Evolutionary conservation across 176 grass and related monocot species (phyloP).

Genomic region (Stipa capillata): DNA sequence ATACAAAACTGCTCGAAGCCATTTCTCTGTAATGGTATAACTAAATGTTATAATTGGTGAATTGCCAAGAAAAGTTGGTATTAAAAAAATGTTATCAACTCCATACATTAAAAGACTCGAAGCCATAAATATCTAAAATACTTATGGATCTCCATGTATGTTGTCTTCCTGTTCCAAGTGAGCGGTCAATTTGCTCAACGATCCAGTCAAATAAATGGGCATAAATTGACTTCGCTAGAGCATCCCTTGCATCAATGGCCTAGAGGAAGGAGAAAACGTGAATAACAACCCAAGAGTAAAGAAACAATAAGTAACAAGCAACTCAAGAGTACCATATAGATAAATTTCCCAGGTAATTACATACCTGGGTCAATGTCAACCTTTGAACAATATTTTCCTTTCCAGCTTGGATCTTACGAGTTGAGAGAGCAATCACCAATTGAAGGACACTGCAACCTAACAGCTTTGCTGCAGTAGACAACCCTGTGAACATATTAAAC

Average conservation of each 20-base stretch:
- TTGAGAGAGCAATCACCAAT: conserved; percentile 65
- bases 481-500: conserved; percentile 39
- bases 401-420: conserved; percentile 82
- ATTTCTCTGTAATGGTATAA: conserved; percentile 67
- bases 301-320: background rate
- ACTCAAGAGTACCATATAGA: background rate
- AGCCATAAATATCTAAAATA: conserved; percentile 99
- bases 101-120: conserved; percentile 89
- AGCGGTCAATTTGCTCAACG: conserved; percentile 75
- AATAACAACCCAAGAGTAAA: background rate
- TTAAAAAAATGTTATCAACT: conserved; percentile 20
- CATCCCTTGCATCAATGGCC: conserved; percentile 87
- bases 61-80: conserved; percentile 1
- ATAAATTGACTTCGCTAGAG: conserved; percentile 92
- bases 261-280: conserved; percentile 24
- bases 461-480: conserved; percentile 65
- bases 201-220: conserved; percentile 87
- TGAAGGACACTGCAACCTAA: conserved; percentile 61
- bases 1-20: conserved; percentile 98
- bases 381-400: conserved; percentile 87
- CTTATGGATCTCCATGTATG: conserved; percentile 69
- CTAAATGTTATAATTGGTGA: conserved; percentile 4
- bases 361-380: conserved; percentile 81
- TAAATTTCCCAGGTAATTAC: conserved; percentile 9
- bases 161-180: conserved; percentile 58